A percentile compares a stretch with the other conserved stretches of the same genome.
Evolutionary conservation across 768 basidiomycete species (phyloP).

Genomic region (Fistulinella prunicolor): DNA sequence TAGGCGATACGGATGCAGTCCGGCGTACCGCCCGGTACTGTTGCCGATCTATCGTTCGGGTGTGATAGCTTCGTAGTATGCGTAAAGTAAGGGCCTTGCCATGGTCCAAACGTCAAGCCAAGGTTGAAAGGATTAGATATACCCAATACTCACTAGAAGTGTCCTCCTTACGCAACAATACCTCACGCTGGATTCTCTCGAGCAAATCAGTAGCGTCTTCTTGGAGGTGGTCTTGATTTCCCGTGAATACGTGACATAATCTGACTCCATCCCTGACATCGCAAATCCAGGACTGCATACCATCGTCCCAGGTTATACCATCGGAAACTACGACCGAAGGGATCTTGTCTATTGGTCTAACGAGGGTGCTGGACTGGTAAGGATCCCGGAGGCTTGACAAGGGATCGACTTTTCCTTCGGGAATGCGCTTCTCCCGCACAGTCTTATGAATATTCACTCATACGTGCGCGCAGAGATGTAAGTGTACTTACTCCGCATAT

Average conservation of each 20-base stretch:
- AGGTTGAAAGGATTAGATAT: background rate
- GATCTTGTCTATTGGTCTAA: slow-evolving; percentile 14
- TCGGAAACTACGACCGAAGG: slow-evolving; percentile 20
- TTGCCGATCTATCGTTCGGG: slow-evolving; percentile 10
- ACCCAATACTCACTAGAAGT: slow-evolving; percentile 16
- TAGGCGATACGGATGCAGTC: slow-evolving; percentile 19
- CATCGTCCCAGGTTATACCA: slow-evolving; percentile 26
- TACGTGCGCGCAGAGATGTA: background rate
- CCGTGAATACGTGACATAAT: slow-evolving; percentile 47
- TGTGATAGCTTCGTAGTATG: slow-evolving; percentile 17
- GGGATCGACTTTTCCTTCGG: slow-evolving; percentile 18
- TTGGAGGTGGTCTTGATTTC: slow-evolving; percentile 44
- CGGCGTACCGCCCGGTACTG: slow-evolving; percentile 27
- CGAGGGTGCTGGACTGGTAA: slow-evolving; percentile 11
- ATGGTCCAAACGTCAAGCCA: slow-evolving; percentile 3
- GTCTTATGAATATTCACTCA: slow-evolving; percentile 18
- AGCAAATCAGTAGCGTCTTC: slow-evolving; percentile 37
- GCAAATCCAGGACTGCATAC: slow-evolving; percentile 29
- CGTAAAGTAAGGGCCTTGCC: slow-evolving; percentile 29
- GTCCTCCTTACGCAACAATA: slow-evolving; percentile 20
- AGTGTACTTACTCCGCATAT: slow-evolving; percentile 37
- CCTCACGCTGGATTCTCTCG: slow-evolving; percentile 37
- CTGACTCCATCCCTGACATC: slow-evolving; percentile 19
- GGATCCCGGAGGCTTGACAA: slow-evolving; percentile 23
- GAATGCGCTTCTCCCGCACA: background rate